Evolutionary conservation across 2,329 filamentous ascomycete genomes (phyloP).

Genomic region (Pyrenochaeta sp.): DNA sequence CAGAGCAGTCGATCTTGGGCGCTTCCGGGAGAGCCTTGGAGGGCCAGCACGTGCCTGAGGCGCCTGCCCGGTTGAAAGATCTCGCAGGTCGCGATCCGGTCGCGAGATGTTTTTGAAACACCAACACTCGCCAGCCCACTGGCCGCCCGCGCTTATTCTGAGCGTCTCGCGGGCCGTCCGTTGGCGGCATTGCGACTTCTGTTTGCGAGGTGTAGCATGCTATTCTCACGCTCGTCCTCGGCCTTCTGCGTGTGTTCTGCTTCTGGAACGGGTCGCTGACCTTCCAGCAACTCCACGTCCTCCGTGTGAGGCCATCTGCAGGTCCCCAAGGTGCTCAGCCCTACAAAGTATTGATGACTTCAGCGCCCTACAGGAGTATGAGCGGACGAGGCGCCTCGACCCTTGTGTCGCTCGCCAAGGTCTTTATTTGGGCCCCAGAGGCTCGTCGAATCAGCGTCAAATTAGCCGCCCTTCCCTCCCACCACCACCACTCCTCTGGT

Average conservation of each 20-base stretch:
- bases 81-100: slow-evolving; percentile 22
- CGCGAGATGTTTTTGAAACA: slow-evolving; percentile 24
- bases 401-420: slow-evolving; percentile 31
- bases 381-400: slow-evolving; percentile 20
- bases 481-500: slow-evolving; percentile 31
- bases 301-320: slow-evolving; percentile 26
- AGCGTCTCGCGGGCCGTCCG: slow-evolving; percentile 21
- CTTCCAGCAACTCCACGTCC: slow-evolving; percentile 11
- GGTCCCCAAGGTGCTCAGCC: slow-evolving; percentile 39
- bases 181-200: slow-evolving; percentile 8
- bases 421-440: slow-evolving; percentile 34
- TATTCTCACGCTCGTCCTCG: background rate
- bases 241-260: slow-evolving; percentile 7
- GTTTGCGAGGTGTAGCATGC: slow-evolving; percentile 7
- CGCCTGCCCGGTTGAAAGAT: slow-evolving; percentile 3
- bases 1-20: slow-evolving; percentile 23
- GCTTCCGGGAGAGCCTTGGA: slow-evolving; percentile 23
- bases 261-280: slow-evolving; percentile 30
- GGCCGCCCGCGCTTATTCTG: slow-evolving; percentile 22
- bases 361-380: slow-evolving; percentile 21
- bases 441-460: slow-evolving; percentile 40
- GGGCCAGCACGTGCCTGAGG: slow-evolving; percentile 11
- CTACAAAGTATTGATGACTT: slow-evolving; percentile 41
- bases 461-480: slow-evolving; percentile 40
- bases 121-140: slow-evolving; percentile 21